These are phyloP conservation scores for Fusarium sp. DNA, from an alignment of 2,329 filamentous ascomycete genomes.

Conservation along the genomic window DNA sequence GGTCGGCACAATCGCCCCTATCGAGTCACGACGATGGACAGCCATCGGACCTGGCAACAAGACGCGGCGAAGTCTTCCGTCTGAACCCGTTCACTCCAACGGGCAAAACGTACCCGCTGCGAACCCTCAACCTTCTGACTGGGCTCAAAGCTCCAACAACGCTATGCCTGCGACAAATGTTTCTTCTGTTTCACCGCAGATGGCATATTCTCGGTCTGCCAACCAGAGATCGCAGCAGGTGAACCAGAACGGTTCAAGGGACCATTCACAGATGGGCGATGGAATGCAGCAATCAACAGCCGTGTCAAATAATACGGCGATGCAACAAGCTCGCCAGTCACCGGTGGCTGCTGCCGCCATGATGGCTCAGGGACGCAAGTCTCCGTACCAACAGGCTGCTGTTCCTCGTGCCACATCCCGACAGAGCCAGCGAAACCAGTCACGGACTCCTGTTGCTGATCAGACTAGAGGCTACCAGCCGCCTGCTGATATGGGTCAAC, in stretches of 20 bases:
- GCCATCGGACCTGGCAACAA: conserved; percentile 6
- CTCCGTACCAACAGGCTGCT: conserved; percentile 46
- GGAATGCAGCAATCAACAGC: conserved; percentile 10
- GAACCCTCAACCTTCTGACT: conserved; percentile 31
- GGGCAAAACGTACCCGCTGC: conserved; percentile 4
- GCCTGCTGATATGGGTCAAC: conserved; percentile 18
- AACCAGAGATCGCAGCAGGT: conserved; percentile 10
- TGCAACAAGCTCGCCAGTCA: conserved; percentile 47
- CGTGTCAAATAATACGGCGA: conserved; percentile 23
- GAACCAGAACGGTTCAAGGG: conserved; percentile 17
- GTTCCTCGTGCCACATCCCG: conserved; percentile 48
- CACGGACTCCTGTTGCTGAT: conserved; percentile 45
- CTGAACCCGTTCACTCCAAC: conserved; percentile 17
- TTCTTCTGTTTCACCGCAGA: conserved; percentile 30
- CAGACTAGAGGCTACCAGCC: conserved; percentile 34
- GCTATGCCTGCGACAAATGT: conserved; percentile 6
- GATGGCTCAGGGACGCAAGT: conserved; percentile 47
- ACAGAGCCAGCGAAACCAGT: conserved; percentile 50
- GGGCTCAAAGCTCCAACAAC: conserved; percentile 18
- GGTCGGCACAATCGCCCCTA: conserved; percentile 20
- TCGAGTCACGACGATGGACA: conserved; percentile 29
- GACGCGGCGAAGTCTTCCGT: conserved; percentile 33
- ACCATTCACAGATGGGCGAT: conserved; percentile 18
- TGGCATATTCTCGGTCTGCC: conserved; percentile 13
- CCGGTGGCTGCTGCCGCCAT: conserved; percentile 45